Conservation (phyloP, 768 basidiomycete species). For the Tricholoma matsutake region DNA sequence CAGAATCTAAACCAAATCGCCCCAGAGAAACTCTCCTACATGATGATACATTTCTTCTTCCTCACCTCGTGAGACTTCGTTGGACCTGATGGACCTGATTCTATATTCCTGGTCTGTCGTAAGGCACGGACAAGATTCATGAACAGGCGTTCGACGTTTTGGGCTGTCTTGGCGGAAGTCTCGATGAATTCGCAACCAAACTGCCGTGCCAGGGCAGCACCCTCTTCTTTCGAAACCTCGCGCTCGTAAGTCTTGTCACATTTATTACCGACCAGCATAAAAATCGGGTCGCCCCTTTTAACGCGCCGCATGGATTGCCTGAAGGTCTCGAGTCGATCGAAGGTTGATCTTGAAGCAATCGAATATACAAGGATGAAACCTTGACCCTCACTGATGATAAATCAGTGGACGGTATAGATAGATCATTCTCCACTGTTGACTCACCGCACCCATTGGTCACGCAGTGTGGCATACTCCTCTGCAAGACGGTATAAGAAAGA, state of each 20-base stretch:
- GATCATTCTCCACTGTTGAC: conserved; percentile 27
- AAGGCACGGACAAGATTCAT: conserved; percentile 81
- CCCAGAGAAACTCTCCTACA: conserved; percentile 71
- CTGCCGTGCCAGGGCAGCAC: conserved; percentile 70
- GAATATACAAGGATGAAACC: conserved; percentile 98
- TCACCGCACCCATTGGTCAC: conserved; percentile 98
- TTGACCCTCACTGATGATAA: conserved; percentile 76
- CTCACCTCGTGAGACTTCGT: conserved; percentile 40
- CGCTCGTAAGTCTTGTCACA: conserved; percentile 89
- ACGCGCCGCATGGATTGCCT: conserved; percentile 88
- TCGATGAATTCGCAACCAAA: conserved; percentile 95
- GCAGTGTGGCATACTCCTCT: conserved; percentile 97
- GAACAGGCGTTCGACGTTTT: conserved; percentile 90
- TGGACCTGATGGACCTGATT: conserved; percentile 38
- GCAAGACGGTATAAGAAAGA: conserved; percentile 15
- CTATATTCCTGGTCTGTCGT: conserved; percentile 66
- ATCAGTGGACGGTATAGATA: conserved; percentile 8
- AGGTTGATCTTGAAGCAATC: conserved; percentile 90
- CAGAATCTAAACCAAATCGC: conserved; percentile 62
- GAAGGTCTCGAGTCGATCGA: conserved; percentile 87
- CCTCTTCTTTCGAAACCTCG: conserved; percentile 91
- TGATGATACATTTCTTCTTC: conserved; percentile 67
- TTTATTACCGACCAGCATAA: conserved; percentile 97
- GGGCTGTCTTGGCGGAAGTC: conserved; percentile 93
- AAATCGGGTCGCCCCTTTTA: conserved; percentile 80